Evolutionary conservation across 805 yeast species (phyloP).

Genomic region (Middelhovenomyces tepae): DNA sequence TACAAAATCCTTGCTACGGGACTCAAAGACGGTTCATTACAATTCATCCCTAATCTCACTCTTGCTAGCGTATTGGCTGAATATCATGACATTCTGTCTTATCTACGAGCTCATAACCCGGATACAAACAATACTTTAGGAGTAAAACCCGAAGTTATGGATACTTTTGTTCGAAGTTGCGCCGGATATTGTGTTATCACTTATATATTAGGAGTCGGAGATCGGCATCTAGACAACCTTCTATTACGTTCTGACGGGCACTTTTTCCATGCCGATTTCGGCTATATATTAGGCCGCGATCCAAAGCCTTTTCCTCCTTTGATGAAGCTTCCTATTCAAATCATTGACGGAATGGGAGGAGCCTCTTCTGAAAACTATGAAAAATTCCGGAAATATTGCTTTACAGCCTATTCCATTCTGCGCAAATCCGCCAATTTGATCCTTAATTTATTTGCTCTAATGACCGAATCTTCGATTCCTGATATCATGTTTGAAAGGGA

Average conservation of each 20-base stretch:
- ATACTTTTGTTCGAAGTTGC: constrained; percentile 86
- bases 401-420: constrained; percentile 84
- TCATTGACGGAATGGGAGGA: constrained; percentile 98
- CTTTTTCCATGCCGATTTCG: constrained; percentile 97
- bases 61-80: constrained; percentile 67
- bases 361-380: constrained; percentile 74
- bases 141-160: constrained; percentile 65
- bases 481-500: constrained; percentile 78
- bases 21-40: constrained; percentile 83
- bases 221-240: constrained; percentile 88
- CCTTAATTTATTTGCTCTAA: constrained; percentile 80
- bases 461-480: constrained; percentile 84
- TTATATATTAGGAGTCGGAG: constrained; percentile 92
- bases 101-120: constrained; percentile 56
- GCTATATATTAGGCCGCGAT: constrained; percentile 91
- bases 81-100: constrained; percentile 62
- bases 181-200: constrained; percentile 98
- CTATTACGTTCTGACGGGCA: constrained; percentile 74
- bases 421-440: constrained; percentile 86
- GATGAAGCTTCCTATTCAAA: constrained; percentile 95
- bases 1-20: constrained; percentile 87
- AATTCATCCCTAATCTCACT: constrained; percentile 90
- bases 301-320: constrained; percentile 98
- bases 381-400: constrained; percentile 85
- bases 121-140: constrained; percentile 33